Base-by-base conservation (phyloP, 495 filamentous ascomycete genomes). In the Aspergillus heteromorphus region DNA sequence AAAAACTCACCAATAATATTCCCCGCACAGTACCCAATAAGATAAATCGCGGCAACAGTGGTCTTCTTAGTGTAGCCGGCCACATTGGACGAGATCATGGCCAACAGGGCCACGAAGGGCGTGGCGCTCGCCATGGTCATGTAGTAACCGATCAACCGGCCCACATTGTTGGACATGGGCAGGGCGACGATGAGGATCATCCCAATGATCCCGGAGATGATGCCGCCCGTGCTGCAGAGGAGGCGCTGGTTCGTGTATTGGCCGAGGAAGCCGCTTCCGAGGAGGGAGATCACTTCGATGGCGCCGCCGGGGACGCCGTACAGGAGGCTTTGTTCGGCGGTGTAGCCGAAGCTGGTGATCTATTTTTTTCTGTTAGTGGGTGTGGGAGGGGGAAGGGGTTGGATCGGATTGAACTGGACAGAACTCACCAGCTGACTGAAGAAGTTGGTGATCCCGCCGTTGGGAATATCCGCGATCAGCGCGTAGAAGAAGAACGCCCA, bases 11-110 rank as follows among this genome's bases (percentile, higher is more conserved):
- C 79, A 25, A 80, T 77, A 48, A 82, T 81, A 48, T 84, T 84
- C 2, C 82, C 82, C 0, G 73, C 75, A 56, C 83, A 86, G 54
- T 87, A 87, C 1, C 74, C 78, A 40, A 87, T 83, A n/a, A 90
- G 65, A 54, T 86, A 87, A 48, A 90, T 64, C 0, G 84, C 85
- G 0, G 84, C 84, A 1, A 87, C 81, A 0, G 85, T 88, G 0
- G 85, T 88, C 67, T 88, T 88, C 71, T 88, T 88, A 9, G 86
- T 88, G 64, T 86, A 88, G 16, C 86, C 85, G 0, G 85, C 83
- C 6, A 88, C 79, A 56, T 89, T 88, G 18, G 78, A 81, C 0
- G 77, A 78, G 41, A 87, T 81, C 49, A 87, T 72, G 1, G 81
- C 79, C 21, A 74, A 43, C 11, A 76, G 56, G 1, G 72, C 71